A percentile compares a stretch with the other conserved stretches of the same genome.
Evolutionary conservation across 2,329 filamentous ascomycete species (phyloP).

Genomic region (Shiraia sp.): DNA sequence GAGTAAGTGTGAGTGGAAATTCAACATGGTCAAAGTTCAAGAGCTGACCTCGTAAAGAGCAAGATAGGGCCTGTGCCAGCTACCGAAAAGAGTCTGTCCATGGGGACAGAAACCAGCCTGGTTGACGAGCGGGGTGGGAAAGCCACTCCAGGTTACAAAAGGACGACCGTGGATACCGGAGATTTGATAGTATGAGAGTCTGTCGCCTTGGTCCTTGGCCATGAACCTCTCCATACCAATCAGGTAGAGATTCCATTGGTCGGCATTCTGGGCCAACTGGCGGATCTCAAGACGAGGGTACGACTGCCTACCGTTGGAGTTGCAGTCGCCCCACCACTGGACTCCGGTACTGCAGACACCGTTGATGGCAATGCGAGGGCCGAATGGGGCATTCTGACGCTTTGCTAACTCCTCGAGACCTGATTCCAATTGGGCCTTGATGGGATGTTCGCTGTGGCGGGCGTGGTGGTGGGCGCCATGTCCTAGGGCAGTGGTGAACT

Average conservation of each 20-base stretch:
- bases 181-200: slow-evolving; percentile 77
- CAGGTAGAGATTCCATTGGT: slow-evolving; percentile 77
- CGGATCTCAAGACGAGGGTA: slow-evolving; percentile 67
- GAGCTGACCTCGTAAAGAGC: slow-evolving; percentile 61
- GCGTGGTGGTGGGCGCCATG: slow-evolving; percentile 28
- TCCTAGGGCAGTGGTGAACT: slow-evolving; percentile 35
- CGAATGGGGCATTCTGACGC: slow-evolving; percentile 24
- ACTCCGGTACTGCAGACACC: slow-evolving; percentile 33
- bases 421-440: slow-evolving; percentile 32
- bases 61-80: slow-evolving; percentile 85
- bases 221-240: slow-evolving; percentile 75
- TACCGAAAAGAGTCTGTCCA: slow-evolving; percentile 72
- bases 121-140: slow-evolving; percentile 48
- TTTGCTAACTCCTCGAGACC: slow-evolving; percentile 23
- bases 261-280: slow-evolving; percentile 62
- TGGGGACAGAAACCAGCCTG: slow-evolving; percentile 76
- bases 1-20: slow-evolving; percentile 1
- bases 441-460: slow-evolving; percentile 21
- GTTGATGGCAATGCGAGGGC: slow-evolving; percentile 22
- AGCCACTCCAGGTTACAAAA: slow-evolving; percentile 59
- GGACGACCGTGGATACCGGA: slow-evolving; percentile 81
- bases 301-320: slow-evolving; percentile 29
- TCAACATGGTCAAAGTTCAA: too few species aligned
- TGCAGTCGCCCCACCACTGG: slow-evolving; percentile 26
- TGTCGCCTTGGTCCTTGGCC: slow-evolving; percentile 64